A percentile compares a stretch with the other conserved stretches of the same genome.
phyloP scores from a whole-genome alignment of 2,329 filamentous ascomycete genomes.

The Ploettnerulaceae sp. region DNA sequence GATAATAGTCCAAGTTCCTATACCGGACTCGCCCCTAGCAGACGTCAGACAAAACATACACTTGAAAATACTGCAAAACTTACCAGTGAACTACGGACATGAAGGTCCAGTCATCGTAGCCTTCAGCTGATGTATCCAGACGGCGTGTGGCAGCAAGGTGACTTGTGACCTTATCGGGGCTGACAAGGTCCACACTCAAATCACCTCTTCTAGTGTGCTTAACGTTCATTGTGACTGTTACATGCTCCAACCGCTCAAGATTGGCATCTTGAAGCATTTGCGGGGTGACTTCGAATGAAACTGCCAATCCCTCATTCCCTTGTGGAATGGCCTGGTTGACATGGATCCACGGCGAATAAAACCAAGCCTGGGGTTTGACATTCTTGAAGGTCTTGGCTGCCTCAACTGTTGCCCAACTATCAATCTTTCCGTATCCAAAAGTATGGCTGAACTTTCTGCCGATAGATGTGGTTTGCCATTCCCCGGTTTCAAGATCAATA shows the following conservation, averaged over 20 bases:
- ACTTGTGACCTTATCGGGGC: conserved; percentile 75
- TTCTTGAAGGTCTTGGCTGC: conserved; percentile 78
- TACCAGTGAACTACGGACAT: conserved; percentile 98
- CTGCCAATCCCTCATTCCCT: conserved; percentile 72
- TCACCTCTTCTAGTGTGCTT: conserved; percentile 84
- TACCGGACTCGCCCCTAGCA: conserved; percentile 74
- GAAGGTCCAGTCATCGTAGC: conserved; percentile 96
- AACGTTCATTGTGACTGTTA: conserved; percentile 97
- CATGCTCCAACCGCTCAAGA: conserved; percentile 81
- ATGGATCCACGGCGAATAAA: conserved; percentile 87
- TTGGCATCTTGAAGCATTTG: conserved; percentile 81
- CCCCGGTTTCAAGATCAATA: conserved; percentile 65
- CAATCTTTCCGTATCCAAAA: conserved; percentile 93
- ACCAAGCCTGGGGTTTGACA: conserved; percentile 96
- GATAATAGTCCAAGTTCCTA: conserved; percentile 87
- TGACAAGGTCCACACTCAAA: conserved; percentile 84
- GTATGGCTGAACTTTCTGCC: conserved; percentile 90
- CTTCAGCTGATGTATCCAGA: conserved; percentile 58
- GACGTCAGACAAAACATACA: conserved; percentile 33
- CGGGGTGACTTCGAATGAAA: conserved; percentile 74
- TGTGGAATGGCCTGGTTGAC: conserved; percentile 83
- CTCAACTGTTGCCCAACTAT: conserved; percentile 80
- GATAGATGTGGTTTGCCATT: conserved; percentile 77
- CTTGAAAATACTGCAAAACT: conserved; percentile 32
- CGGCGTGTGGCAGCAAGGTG: conserved; percentile 74